These are phyloP conservation scores for Colletotrichum sublineola DNA, from an alignment of 2,329 filamentous ascomycete species.

Conservation along the genomic window DNA sequence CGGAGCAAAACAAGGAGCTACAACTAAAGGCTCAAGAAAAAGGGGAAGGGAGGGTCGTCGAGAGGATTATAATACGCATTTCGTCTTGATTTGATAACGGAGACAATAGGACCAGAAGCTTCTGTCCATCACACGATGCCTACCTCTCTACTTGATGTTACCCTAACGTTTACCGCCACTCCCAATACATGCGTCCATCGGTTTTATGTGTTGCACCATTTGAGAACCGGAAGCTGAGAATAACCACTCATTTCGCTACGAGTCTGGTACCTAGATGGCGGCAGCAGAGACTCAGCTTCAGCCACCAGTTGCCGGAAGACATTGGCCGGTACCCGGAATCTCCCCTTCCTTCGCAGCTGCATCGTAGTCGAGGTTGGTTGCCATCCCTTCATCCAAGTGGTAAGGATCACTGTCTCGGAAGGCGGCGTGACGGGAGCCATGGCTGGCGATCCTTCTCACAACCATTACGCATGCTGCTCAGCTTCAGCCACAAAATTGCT, in stretches of 20 bases:
- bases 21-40: not conserved
- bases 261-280: not conserved
- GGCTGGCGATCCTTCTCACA: slow-evolving; percentile 10
- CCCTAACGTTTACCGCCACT: not conserved
- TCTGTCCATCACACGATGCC: not conserved
- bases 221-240: too few relatives aligned
- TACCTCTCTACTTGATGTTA: too few relatives aligned
- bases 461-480: slow-evolving; percentile 11
- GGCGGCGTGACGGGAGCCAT: slow-evolving; percentile 5
- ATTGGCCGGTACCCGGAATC: not conserved
- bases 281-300: not conserved
- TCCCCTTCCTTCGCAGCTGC: not conserved
- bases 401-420: slow-evolving; percentile 24
- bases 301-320: not conserved
- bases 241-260: not conserved
- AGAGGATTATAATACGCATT: not conserved
- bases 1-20: not conserved
- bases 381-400: slow-evolving; percentile 26
- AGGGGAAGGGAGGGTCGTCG: not conserved
- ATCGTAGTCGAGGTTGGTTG: not conserved
- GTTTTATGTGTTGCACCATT: not conserved
- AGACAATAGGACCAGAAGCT: not conserved
- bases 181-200: not conserved
- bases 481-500: slow-evolving; percentile 25
- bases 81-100: not conserved